Base-by-base conservation (phyloP, 441 rosid genomes). In the Arabidopsis lyrata region DNA sequence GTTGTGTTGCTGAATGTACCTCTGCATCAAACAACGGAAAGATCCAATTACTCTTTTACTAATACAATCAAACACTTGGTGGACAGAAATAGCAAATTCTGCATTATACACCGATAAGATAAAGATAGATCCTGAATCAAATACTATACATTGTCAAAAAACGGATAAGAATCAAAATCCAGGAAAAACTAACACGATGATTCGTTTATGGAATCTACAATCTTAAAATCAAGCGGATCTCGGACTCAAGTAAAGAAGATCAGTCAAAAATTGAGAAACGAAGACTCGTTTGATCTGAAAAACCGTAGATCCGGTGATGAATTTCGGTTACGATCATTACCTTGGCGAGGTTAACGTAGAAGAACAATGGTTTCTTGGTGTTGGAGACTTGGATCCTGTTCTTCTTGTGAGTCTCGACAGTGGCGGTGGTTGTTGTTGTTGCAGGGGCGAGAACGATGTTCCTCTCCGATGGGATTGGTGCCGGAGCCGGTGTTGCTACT, bases 1-100 rank as follows among this genome's bases (percentile, higher is more conserved):
- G 36, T 81, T 81, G 82, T 88, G 81, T 70, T 92, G 99, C 81
- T 92, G 97, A 87, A 94, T 90, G 77, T 94, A 94, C 79, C 94
- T 92, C 97, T 92, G 76, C 55, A 58, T 12, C 36, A 78, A 2
- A 41, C 34, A 1, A 58, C 16, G 29, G 6, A 29, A 16, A 4
- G 0, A 34, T 5, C 68, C 38, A 31, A 16, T n/a, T 13, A 2
- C 73, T 74, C 47, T 36, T 49, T 41, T 20, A 5, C 32, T 3
- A 41, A 67, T 60, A 41, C 49, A 22, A 45, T 1, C 70, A 55
- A 68, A 54, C 70, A 62, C 65, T 53, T 68, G 58, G 70, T 44
- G 36, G 6, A 18, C 62, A 76, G 0, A 63, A 14, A 16, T 54
- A n/a, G 3, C 35, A 63, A 3, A 35, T 1, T 22, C 13, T 41